Evolutionary conservation across 768 basidiomycete species (phyloP), one percentile per base, ranked within the genome.

Genomic region (Astraeus odoratus): DNA sequence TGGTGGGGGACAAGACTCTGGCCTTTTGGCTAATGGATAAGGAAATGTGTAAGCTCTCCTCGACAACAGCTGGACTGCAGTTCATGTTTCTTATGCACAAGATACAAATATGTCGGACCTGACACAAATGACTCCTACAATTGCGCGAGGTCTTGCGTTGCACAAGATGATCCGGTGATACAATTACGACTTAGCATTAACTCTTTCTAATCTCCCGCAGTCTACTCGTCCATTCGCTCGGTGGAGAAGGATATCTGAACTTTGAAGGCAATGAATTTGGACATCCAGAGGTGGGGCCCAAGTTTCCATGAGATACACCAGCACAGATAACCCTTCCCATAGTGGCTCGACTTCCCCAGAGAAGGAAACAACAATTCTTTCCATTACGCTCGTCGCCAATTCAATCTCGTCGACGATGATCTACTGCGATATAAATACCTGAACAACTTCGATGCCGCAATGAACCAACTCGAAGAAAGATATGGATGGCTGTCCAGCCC

Each of bases 1-100:
- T 99, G 23, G 96, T 99, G 0, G 96, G 96, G 10, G 96, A 99
- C 70, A 99, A 99, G 72, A 98, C 95, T 3, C 58, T 99, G 36
- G 96, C 96, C 3, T 99, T 99, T 67, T 99, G 96, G 96, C 67
- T 98, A 47, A 99, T 99, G 96, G 96, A 99, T 67, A 95, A 95
- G 67, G 96, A 98, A 67, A 99, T 99, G 96, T 97, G 94, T 93
- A 73, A 55, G 80, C 72, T 18, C 7, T 44, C 18, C 1, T 29
- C 5, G 38, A 18, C 29, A 33, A 18, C 19, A 24, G 19, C 15
- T 5, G 18, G 31, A 10, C 33, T 2, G 19, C 22, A 43, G 38
- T 18, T 35, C 34, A 35, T 9, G 10, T 19, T 31, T 23, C n/a
- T 42, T 38, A 49, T 36, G 50, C 36, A 39, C 27, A 43, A 92